Conservation (phyloP, 345 rosid genomes). For the Eucalyptus dawsonii region DNA sequence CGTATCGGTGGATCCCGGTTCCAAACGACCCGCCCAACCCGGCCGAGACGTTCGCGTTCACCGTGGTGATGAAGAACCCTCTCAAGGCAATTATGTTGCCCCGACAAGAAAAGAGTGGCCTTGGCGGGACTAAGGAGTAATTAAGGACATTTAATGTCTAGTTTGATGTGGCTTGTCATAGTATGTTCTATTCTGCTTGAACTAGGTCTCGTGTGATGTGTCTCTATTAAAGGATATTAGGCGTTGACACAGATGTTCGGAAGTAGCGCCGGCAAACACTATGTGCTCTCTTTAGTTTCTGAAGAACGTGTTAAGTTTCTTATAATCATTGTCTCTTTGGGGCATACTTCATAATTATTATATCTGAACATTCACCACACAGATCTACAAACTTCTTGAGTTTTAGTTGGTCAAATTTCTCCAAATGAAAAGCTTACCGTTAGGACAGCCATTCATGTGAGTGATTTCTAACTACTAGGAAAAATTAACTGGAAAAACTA, state of each 20-base stretch:
- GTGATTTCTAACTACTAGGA: fast-evolving
- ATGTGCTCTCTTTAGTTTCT: background rate
- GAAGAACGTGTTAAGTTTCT: background rate
- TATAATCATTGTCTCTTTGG: background rate
- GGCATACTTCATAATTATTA: background rate
- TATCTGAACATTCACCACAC: background rate
- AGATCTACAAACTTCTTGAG: background rate
- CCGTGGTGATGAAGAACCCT: slow-evolving; percentile 86
- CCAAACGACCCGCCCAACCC: slow-evolving; percentile 65
- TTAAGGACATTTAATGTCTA: background rate
- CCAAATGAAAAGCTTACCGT: background rate
- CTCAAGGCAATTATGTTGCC: slow-evolving; percentile 57
- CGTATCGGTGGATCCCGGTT: slow-evolving; percentile 60
- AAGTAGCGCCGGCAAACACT: background rate
- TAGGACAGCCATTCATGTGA: background rate
- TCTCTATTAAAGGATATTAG: background rate
- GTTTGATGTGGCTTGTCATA: background rate
- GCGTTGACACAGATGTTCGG: background rate
- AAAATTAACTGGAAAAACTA: background rate
- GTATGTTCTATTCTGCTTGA: background rate
- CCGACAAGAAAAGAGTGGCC: slow-evolving; percentile 7
- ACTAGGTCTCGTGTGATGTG: background rate
- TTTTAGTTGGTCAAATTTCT: background rate
- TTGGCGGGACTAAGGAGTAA: background rate
- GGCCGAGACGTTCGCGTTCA: slow-evolving; percentile 78